A percentile compares a stretch with the other conserved stretches of the same genome.
These are phyloP conservation scores for Heterobasidion occidentale DNA, from an alignment of 1,284 basidiomycete genomes.

Conservation along the genomic window DNA sequence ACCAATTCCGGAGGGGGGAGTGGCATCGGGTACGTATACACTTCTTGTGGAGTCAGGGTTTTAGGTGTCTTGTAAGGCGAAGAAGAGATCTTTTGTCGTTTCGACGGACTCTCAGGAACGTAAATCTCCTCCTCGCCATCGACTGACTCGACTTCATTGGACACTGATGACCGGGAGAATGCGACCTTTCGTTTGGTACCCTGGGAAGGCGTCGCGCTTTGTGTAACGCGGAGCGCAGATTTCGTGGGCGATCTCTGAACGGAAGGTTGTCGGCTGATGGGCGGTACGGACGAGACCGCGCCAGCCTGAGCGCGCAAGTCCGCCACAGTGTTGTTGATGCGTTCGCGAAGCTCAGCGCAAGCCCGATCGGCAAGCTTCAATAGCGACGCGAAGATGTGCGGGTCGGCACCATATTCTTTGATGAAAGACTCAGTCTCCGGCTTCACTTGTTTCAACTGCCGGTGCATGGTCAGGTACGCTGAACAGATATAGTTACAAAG, in stretches of 20 bases:
- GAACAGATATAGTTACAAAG: neutral
- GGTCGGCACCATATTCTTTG: constrained; percentile 2
- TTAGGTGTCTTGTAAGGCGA: constrained; percentile 2
- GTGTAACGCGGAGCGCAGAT: constrained; percentile 7
- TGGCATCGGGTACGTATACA: constrained; percentile 6
- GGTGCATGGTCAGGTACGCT: neutral
- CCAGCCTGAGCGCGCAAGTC: constrained; percentile 3
- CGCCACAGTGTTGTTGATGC: constrained; percentile 2
- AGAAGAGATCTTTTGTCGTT: constrained; percentile 2
- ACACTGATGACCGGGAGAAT: constrained; percentile 1
- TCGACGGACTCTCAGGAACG: constrained; percentile 11
- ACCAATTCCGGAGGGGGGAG: neutral
- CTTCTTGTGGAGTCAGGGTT: constrained; percentile 1
- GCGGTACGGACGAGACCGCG: neutral
- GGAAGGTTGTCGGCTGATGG: neutral
- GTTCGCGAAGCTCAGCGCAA: constrained; percentile 5
- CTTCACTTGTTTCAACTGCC: constrained; percentile 3
- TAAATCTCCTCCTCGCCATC: constrained; percentile 5
- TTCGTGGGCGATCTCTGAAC: constrained; percentile 9
- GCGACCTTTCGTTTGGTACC: constrained; percentile 10
- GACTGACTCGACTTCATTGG: neutral
- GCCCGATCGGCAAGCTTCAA: constrained; percentile 2
- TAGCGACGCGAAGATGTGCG: constrained; percentile 1
- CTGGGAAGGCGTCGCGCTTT: constrained; percentile 1
- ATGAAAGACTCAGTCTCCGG: neutral